These are phyloP conservation scores for Candida adriatica DNA, from an alignment of 805 yeast species.

Conservation along the genomic window DNA sequence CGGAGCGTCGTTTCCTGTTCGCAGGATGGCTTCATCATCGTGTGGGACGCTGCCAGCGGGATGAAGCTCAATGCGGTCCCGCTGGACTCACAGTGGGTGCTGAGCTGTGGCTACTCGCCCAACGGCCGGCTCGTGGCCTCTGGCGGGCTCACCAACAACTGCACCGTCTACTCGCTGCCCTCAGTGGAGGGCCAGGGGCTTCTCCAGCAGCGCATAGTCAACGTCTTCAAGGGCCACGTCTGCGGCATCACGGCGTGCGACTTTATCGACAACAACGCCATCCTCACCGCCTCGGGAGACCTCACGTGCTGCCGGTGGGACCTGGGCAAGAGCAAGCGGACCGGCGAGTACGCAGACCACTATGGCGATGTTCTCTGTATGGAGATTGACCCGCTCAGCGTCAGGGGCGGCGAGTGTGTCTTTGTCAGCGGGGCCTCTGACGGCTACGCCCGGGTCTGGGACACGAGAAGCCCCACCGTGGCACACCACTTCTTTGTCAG, in stretches of 20 bases:
- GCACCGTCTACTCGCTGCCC: conserved; percentile 55
- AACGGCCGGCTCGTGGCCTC: conserved; percentile 61
- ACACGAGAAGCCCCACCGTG: conserved; percentile 33
- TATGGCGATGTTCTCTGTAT: conserved; percentile 63
- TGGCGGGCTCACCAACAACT: conserved; percentile 77
- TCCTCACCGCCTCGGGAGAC: conserved; percentile 78
- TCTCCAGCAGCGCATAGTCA: conserved; percentile 36
- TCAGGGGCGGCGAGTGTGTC: conserved; percentile 13
- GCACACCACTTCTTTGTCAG: conserved; percentile 49
- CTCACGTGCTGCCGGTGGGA: conserved; percentile 81
- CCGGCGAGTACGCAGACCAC: conserved; percentile 55
- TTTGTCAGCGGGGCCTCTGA: conserved; percentile 67
- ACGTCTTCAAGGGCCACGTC: conserved; percentile 69
- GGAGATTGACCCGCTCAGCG: conserved; percentile 23
- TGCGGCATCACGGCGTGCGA: conserved; percentile 75
- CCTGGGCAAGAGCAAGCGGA: conserved; percentile 47
- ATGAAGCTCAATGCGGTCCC: conserved; percentile 63
- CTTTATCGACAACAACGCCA: conserved; percentile 48
- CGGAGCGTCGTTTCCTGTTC: conserved; percentile 60
- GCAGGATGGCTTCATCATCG: conserved; percentile 78
- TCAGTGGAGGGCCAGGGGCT: conserved; percentile 19
- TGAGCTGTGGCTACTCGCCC: conserved; percentile 68
- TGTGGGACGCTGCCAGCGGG: conserved; percentile 79
- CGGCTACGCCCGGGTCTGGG: conserved; percentile 64
- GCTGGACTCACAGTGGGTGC: conserved; percentile 73